Conservation (phyloP, 78 protist genomes). For the Planoprotostelium fungivorum region DNA sequence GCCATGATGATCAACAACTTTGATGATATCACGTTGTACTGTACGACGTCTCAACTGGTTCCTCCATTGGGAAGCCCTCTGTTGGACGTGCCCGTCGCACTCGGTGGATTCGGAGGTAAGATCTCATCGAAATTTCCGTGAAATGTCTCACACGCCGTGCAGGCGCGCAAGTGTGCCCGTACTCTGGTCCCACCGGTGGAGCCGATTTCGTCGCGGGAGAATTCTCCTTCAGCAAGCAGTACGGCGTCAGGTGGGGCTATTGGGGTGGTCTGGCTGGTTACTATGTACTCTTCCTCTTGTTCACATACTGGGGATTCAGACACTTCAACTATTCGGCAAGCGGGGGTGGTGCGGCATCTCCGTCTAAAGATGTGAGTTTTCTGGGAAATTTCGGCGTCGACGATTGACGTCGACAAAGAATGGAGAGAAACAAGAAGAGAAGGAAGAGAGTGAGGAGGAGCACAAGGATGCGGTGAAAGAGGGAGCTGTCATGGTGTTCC, state of each 20-base stretch:
- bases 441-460: constrained; percentile 14
- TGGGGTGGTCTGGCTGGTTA: neutral
- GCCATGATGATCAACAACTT: constrained; percentile 34
- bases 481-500: constrained; percentile 58
- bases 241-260: neutral
- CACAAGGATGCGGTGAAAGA: constrained; percentile 10
- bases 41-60: neutral
- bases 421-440: constrained; percentile 20
- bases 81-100: constrained; percentile 12
- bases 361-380: neutral
- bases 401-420: too few species aligned
- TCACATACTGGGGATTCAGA: neutral
- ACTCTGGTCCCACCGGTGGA: neutral
- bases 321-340: neutral
- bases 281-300: neutral
- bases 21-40: constrained; percentile 4
- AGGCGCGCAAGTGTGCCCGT: constrained; percentile 13
- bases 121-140: neutral
- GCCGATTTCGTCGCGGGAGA: neutral
- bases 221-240: neutral
- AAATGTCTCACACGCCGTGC: neutral
- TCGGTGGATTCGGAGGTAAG: neutral
- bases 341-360: neutral
- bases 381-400: neutral
- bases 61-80: constrained; percentile 20